These are phyloP conservation scores for Malania oleifera DNA, from an alignment of 164 flowering plant genomes.

Conservation along the genomic window DNA sequence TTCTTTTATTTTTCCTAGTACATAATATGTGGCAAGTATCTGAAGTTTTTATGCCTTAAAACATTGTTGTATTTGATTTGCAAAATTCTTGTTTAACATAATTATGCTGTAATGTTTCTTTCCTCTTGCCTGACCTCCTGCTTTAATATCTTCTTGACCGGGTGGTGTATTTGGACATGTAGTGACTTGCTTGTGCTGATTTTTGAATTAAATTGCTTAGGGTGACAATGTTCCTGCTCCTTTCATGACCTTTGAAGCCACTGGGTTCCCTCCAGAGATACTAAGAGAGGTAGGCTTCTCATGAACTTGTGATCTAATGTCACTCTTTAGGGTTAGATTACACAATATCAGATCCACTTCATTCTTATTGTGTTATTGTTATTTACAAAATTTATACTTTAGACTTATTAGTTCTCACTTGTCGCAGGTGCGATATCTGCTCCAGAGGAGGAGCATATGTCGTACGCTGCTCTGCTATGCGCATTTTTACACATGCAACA, in stretches of 20 bases:
- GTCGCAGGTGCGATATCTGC: constrained; percentile 99
- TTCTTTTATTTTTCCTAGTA: no score
- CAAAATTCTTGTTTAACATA: neutral
- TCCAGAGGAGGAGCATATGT: constrained; percentile 99
- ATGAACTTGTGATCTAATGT: neutral
- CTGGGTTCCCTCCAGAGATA: constrained; percentile 78
- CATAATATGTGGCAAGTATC: no score
- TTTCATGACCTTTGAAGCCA: constrained; percentile 73
- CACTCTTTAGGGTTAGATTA: neutral
- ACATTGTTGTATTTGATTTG: no score
- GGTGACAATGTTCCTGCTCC: constrained; percentile 85
- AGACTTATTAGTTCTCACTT: constrained; percentile 57
- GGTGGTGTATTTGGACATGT: neutral
- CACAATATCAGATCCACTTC: constrained; percentile 6
- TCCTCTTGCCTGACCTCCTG: neutral
- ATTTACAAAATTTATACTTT: constrained; percentile 14
- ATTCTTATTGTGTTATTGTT: constrained; percentile 2
- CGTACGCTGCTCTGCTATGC: constrained; percentile 94
- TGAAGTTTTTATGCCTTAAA: no score
- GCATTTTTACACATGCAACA: constrained; percentile 47
- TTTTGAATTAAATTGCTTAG: constrained; percentile 31
- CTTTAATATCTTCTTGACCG: neutral
- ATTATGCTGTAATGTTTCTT: neutral
- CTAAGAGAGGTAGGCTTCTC: constrained; percentile 61
- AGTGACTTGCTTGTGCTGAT: constrained; percentile 9